Evolutionary conservation across 73 alveolate genomes (phyloP), one percentile per base, ranked within the genome.

Genomic region (Paramecium biaurelia): DNA sequence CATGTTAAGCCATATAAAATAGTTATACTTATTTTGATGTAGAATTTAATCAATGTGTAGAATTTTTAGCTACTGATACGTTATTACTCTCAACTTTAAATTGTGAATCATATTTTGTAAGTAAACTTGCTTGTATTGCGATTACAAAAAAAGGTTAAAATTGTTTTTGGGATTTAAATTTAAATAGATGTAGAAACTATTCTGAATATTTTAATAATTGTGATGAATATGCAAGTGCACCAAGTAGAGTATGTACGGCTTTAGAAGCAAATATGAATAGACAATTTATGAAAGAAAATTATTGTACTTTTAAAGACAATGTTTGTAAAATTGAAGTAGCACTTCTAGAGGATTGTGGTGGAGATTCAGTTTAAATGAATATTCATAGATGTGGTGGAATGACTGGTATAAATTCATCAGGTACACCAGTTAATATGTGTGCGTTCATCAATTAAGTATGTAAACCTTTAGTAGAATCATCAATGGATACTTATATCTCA

Each of bases 261-360:
- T 63, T 63, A n/a, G 21, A 7, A 63, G 45, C 84, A 26, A 32
- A 26, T 12, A 63, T 63, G 84, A 63, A 6, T 24, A 63, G 41
- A 63, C 84, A 63, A 63, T 63, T 63, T n/a, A 63, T 63, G 84
- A 63, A 63, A 32, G 84, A 63, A 63, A 63, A 63, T 41, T 63
- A 63, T 63, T 63, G 84, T 1, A 7, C 84, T 2, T 63, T 26
- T 7, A 2, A 49, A 12, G 10, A 30, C 26, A 30, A 26, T 30
- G 5, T 26, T 11, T 63, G 84, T 63, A 3, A 11, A 63, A 63
- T 32, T 7, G 7, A 26, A 1, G 12, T 10, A 0, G 26, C 20
- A 4, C 0, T 10, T 3, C 3, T 63, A 14, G 21, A 3, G 4
- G 84, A 63, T 63, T 63, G 84, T 26, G 84, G 84, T 0, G 45